These are phyloP conservation scores for Colletotrichum lentis DNA, from an alignment of 2,329 filamentous ascomycete species.

Conservation along the genomic window DNA sequence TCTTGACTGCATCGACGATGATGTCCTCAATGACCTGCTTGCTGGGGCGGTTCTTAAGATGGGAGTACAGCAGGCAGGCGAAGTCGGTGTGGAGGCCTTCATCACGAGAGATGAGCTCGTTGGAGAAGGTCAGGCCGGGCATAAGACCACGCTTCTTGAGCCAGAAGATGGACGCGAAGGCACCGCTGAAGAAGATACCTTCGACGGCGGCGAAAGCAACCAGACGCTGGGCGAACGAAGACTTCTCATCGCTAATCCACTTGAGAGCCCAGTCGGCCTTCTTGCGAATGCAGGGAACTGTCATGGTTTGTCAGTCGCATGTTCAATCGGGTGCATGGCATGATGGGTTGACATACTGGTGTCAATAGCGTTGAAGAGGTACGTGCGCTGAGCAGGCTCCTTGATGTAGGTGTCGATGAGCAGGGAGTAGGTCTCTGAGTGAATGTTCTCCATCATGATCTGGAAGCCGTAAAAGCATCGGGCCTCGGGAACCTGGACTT, in stretches of 20 bases:
- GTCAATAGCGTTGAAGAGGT: constrained; percentile 98
- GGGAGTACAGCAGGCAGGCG: constrained; percentile 96
- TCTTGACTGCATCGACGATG: constrained; percentile 91
- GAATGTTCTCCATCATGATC: constrained; percentile 99
- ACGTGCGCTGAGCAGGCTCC: constrained; percentile 90
- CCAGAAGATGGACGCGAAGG: constrained; percentile 99
- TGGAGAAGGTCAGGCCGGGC: constrained; percentile 98
- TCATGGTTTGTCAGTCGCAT: not conserved
- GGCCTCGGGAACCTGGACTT: constrained; percentile 97
- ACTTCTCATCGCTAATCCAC: constrained; percentile 94
- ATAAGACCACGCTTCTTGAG: constrained; percentile 99
- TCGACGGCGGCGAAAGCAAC: constrained; percentile 97
- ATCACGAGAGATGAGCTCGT: constrained; percentile 99
- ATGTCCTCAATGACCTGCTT: constrained; percentile 83
- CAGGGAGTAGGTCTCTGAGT: constrained; percentile 99
- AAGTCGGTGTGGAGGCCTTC: constrained; percentile 99
- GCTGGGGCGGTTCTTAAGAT: constrained; percentile 89
- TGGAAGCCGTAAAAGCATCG: constrained; percentile 99
- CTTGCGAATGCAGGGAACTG: constrained; percentile 94
- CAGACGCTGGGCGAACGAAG: constrained; percentile 93
- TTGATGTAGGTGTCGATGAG: constrained; percentile 99
- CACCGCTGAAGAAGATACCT: constrained; percentile 99
- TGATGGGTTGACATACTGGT: constrained; percentile 73
- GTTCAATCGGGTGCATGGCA: constrained; percentile 62
- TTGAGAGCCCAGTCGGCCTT: constrained; percentile 97